Evolutionary conservation across 1,284 basidiomycete genomes (phyloP), one percentile per base, ranked within the genome.

Genomic region (Trichosporon sp.): DNA sequence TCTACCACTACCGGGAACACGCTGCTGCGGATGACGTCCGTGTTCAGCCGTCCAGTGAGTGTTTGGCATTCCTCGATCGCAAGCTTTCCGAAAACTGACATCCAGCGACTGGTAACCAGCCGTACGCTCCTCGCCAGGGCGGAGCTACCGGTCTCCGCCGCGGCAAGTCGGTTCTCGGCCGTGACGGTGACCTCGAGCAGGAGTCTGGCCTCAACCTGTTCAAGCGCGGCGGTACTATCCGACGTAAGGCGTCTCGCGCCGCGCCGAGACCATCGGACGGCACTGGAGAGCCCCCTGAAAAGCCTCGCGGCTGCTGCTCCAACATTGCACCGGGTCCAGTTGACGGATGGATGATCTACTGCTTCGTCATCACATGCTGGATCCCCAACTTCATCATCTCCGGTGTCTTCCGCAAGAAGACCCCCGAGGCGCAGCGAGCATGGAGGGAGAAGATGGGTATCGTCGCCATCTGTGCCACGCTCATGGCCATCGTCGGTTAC

Each of bases 401-500:
- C 26, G 81, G 76, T 14, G 76, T 84, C 16, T 84, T 83, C 65
- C 94, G 96, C 71, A 92, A 98, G 78, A 89, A 89, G 72, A 96
- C 92, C 19, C 92, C 94, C 0, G 97, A 99, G 77, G 92, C 93
- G 77, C 94, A 96, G 84, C 90, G 94, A 68, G 96, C 96, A 56
- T 99, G 96, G 84, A 73, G 97, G 74, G 96, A 99, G 85, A 99
- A 99, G 87, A 96, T 98, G 84, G 96, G 96, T 43, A 88, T 99
- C 38, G 86, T 99, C 70, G 86, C 87, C 75, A 88, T 98, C 83
- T 93, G 97, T 77, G 81, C 89, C 16, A 7, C 83, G 21, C 88
- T 95, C 76, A 98, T 99, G 96, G 91, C 91, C 26, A 88, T 87
- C 65, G 97, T 99, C 80, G 96, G 96, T 84, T 99, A 95, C 89